Percentiles rank a stretch among this genome's conserved stretches.
Conservation (phyloP, 768 basidiomycete genomes). For the Lactarius hatsudake region DNA sequence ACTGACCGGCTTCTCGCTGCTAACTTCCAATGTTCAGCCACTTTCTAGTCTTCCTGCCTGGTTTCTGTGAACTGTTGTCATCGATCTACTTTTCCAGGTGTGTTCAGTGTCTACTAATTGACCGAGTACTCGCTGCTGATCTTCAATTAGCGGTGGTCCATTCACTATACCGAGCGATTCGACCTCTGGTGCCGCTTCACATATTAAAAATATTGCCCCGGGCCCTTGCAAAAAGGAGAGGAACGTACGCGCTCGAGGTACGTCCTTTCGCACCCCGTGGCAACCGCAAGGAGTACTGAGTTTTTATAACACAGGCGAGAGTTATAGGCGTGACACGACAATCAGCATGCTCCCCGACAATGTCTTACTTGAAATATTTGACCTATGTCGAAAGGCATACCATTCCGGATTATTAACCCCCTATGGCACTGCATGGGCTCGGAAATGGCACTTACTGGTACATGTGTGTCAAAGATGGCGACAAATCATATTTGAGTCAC, state of each 20-base stretch:
- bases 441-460: background rate
- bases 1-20: background rate
- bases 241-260: background rate
- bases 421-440: background rate
- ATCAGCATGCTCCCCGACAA: background rate
- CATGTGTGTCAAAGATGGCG: background rate
- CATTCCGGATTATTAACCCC: too few relatives aligned
- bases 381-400: background rate
- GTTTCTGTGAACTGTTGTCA: background rate
- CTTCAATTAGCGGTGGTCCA: background rate
- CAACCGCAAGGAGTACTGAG: background rate
- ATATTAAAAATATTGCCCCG: background rate
- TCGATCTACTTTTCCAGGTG: background rate
- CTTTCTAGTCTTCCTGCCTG: background rate
- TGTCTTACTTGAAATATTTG: background rate
- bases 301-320: background rate
- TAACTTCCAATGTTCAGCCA: background rate
- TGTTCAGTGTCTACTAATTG: too few relatives aligned
- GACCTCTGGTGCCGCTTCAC: background rate
- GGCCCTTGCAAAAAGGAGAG: background rate
- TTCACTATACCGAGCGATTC: background rate
- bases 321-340: background rate
- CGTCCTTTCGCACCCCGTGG: background rate
- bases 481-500: background rate
- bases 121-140: too few relatives aligned